Evolutionary conservation across 2,329 filamentous ascomycete genomes (phyloP), one percentile per base, ranked within the genome.

Genomic region (Pyricularia pennisetigena): DNA sequence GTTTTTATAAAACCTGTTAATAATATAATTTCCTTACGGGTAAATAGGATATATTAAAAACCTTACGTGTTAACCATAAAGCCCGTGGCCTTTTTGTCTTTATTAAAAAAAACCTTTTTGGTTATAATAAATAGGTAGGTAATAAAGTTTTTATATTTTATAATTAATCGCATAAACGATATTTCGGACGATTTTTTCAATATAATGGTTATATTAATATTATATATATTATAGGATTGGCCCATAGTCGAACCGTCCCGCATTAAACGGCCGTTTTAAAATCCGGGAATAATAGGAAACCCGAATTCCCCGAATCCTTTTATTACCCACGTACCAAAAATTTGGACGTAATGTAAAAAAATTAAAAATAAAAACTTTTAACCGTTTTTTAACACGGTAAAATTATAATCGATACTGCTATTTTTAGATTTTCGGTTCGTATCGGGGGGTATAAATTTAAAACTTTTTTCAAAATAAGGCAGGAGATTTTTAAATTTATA

Each of bases 71-170:
- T 26, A 8, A 57, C 49, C 14, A 68, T 7, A 64, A 68, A 66
- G 12, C 68, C 66, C 20, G 65, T 68, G 63, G 63, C 68, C 2
- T 41, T 64, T 20, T 5, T 41, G 2, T 26, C 9, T 14, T 35
- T 54, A 24, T 63, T 32, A 28, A 70, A 70, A 10, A 70, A 32
- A 29, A 70, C 64, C 24, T 59, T 67, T 14, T 23, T 20, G 23
- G 80, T 83, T 4, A 80, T 73, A 0, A 81, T 82, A 4, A 76
- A 69, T 0, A 72, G 74, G 66, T 80, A 83, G 0, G 83, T 73
- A 3, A 74, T 78, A 2, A 84, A 73, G 7, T 77, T 74, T 0
- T 74, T 73, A 0, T 72, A 69, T 32, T 72, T 70, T 10, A 72
- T 72, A 3, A 73, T 75, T 0, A 69, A 66, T 1, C 69, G 68